These are phyloP conservation scores for Sanghuangporus sanghuang DNA, from an alignment of 1,284 basidiomycete species.

Conservation along the genomic window DNA sequence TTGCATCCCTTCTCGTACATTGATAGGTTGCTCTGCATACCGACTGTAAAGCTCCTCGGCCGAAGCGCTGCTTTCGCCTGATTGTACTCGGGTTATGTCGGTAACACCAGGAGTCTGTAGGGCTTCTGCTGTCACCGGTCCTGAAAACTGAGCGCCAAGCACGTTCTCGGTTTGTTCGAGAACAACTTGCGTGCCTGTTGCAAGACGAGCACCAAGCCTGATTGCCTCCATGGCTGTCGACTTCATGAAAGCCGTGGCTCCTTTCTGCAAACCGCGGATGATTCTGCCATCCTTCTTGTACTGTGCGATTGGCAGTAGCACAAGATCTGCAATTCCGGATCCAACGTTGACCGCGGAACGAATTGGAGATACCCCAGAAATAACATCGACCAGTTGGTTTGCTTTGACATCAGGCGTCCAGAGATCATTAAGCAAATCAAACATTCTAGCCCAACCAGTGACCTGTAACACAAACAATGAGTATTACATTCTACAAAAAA, in stretches of 20 bases:
- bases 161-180: conserved; percentile 94
- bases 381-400: conserved; percentile 94
- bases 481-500: neutral
- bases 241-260: conserved; percentile 87
- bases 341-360: conserved; percentile 96
- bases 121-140: conserved; percentile 62
- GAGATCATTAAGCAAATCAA: conserved; percentile 89
- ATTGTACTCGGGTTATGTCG: conserved; percentile 29
- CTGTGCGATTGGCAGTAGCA: conserved; percentile 93
- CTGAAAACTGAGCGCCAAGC: conserved; percentile 72
- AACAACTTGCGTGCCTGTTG: conserved; percentile 96
- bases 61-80: conserved; percentile 38
- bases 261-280: conserved; percentile 90
- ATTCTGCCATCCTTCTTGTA: conserved; percentile 97
- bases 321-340: conserved; percentile 91
- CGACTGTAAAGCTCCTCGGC: conserved; percentile 63
- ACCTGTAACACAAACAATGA: conserved; percentile 46
- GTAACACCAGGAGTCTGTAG: conserved; percentile 35
- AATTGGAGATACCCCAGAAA: conserved; percentile 95
- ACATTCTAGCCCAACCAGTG: conserved; percentile 83
- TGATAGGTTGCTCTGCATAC: conserved; percentile 86
- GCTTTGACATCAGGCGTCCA: conserved; percentile 99
- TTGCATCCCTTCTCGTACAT: conserved; percentile 84
- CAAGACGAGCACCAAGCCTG: conserved; percentile 90
- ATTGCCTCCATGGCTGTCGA: conserved; percentile 94